Evolutionary conservation across 2,329 filamentous ascomycete species (phyloP), one percentile per base, ranked within the genome.

Genomic region (Monosporascus sp.): DNA sequence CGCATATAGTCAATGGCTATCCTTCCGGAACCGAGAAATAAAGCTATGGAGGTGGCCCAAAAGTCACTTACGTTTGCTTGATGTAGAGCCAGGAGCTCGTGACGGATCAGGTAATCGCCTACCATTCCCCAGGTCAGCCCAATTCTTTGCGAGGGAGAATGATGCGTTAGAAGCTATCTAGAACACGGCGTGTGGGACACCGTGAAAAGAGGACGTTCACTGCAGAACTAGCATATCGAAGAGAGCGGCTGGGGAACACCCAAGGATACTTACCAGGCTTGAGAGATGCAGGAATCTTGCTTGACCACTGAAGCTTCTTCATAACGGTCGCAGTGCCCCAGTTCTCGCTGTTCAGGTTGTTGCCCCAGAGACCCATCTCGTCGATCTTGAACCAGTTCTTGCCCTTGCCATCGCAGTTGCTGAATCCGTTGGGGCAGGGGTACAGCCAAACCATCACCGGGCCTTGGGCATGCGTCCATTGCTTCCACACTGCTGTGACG

Each of bases 351-450:
- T 73, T 74, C 46, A 78, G 62, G 8, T 70, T 71, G 20, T 70
- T 67, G 5, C 74, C 76, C 37, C 70, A 73, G 53, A 80, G 68
- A 37, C 78, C 79, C 64, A 73, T 72, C 62, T 82, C 72, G 60
- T 80, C 77, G 57, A 83, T 80, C 72, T 82, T 82, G 74, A 82
- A 83, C 80, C 80, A 83, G 50, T 72, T 71, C 60, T 75, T 72
- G 31, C 75, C 73, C 48, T 74, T 76, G 38, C 80, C 80, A 55
- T 79, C 74, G 62, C 78, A 82, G 37, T 71, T 65, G 14, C 65
- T 67, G 65, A 80, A 80, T 49, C 70, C 73, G 37, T 72, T 70
- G 3, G 75, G 64, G 65, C 79, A 82, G 55, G 78, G 75, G 70
- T 78, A 79, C 63, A 79, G 64, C 75, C 76, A 83, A 2, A 83